Base-by-base conservation (phyloP, 345 rosid species). In the Syzygium oleosum region DNA sequence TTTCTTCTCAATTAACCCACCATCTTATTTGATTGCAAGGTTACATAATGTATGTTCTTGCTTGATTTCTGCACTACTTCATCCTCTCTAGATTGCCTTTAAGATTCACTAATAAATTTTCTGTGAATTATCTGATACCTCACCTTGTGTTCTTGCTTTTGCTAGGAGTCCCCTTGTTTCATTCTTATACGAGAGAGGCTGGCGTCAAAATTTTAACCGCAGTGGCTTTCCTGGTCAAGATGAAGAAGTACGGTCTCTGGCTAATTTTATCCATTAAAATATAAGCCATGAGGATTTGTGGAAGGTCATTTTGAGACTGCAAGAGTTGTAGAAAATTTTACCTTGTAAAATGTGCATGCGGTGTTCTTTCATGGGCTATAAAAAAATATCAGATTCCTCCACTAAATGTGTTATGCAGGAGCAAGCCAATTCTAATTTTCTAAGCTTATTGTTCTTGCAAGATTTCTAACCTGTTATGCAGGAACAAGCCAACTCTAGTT, bases 171-270 rank as follows among this genome's bases (percentile, higher is more conserved):
- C 99, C 58, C 86, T 98, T 78, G 98, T 98, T 79, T 98, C 99
- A 41, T 98, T 95, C 88, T 88, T 96, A 90, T 98, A 98, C 51
- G 99, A 98, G 90, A 94, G 98, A 84, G 99, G 99, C 54, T 98
- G 99, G 99, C 94, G 99, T 78, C 97, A 98, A 88, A 93, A 89
- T 89, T 98, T 98, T 87, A 91, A 85, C 87, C 91, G n/a, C 49
- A 92, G 98, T 73, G 99, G 99, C 78, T 95, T 98, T 89, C 99
- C 99, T 68, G 99, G 99, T 87, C 94, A 94, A 73, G 99, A 96
- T 86, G 97, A 96, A 93, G 99, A 96, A 98, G 99, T 94, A 90
- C 84, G 54, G 85, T 61, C 77, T 80, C 53, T 86, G 88, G 27
- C 55, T 54, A 52, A 68, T 22, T 14, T 27, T 58, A 88, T 55